Percentiles rank a stretch among this genome's conserved stretches.
These are phyloP conservation scores for Schoenoplectus tabernaemontani DNA, from an alignment of 202 grass and related monocot genomes.

Conservation along the genomic window DNA sequence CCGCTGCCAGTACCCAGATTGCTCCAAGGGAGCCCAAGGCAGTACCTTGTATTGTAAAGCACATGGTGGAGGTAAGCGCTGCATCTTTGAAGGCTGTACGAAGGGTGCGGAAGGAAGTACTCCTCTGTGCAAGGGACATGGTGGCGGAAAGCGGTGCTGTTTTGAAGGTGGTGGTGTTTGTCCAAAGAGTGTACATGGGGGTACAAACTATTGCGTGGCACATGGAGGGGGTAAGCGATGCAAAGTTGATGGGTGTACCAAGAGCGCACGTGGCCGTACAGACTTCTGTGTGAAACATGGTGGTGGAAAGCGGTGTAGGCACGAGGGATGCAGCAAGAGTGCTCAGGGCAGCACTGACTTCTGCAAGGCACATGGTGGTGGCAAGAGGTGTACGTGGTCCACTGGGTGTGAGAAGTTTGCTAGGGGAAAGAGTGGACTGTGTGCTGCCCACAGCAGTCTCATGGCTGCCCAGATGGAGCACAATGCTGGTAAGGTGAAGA, in stretches of 20 bases:
- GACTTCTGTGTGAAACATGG: slow-evolving; percentile 85
- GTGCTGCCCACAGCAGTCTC: slow-evolving; percentile 56
- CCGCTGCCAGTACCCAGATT: slow-evolving; percentile 58
- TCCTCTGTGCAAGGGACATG: slow-evolving; percentile 71
- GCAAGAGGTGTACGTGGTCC: slow-evolving; percentile 67
- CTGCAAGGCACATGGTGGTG: slow-evolving; percentile 89
- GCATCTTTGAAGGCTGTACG: slow-evolving; percentile 64
- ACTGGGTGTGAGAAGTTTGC: slow-evolving; percentile 85
- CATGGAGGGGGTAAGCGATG: slow-evolving; percentile 91
- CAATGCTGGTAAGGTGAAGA: slow-evolving; percentile 19
- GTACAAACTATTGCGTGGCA: slow-evolving; percentile 80
- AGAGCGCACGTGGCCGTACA: slow-evolving; percentile 75
- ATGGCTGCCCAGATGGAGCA: slow-evolving; percentile 33
- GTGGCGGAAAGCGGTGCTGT: slow-evolving; percentile 86
- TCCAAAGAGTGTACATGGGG: slow-evolving; percentile 83
- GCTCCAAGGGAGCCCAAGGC: slow-evolving; percentile 74
- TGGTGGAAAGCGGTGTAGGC: slow-evolving; percentile 74
- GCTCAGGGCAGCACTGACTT: slow-evolving; percentile 93
- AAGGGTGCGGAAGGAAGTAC: slow-evolving; percentile 92
- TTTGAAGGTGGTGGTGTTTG: slow-evolving; percentile 64
- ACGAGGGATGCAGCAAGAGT: slow-evolving; percentile 61
- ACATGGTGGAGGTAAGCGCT: slow-evolving; percentile 83
- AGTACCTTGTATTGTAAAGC: slow-evolving; percentile 89
- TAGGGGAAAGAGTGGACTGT: slow-evolving; percentile 62
- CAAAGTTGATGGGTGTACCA: slow-evolving; percentile 46